Conservation (phyloP, 1,284 basidiomycete genomes). For the Leccinum subrobustum region DNA sequence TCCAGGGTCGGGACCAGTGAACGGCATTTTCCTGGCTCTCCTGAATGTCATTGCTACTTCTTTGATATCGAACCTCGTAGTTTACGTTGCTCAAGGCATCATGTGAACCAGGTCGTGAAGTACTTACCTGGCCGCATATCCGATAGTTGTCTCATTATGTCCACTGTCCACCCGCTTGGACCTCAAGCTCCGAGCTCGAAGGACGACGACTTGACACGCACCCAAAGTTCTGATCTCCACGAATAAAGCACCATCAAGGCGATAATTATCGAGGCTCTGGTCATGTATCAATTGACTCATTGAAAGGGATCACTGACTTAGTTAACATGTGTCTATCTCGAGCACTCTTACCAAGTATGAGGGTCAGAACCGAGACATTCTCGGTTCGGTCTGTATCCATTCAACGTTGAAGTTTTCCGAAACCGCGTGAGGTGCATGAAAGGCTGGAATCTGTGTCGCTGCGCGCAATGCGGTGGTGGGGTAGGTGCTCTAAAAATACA, state of each 20-base stretch:
- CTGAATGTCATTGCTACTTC: background rate
- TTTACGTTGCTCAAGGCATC: background rate
- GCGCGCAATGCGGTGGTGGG: background rate
- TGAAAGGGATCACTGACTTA: background rate
- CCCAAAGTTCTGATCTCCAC: background rate
- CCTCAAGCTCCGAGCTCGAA: background rate
- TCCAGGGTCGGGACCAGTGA: background rate
- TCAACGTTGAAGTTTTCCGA: background rate
- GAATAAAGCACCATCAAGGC: background rate
- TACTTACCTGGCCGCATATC: background rate
- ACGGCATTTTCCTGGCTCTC: background rate
- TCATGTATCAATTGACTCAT: background rate
- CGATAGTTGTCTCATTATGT: background rate
- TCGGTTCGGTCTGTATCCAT: slow-evolving; percentile 40
- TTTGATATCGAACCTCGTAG: background rate
- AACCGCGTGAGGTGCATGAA: background rate
- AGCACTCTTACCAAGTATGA: slow-evolving; percentile 43
- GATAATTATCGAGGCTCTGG: background rate
- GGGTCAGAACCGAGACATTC: slow-evolving; percentile 52
- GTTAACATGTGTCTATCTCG: slow-evolving; percentile 36
- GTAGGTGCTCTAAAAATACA: background rate
- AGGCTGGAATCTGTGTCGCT: background rate
- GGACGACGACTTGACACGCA: background rate
- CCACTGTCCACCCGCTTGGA: background rate
- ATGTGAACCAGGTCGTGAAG: background rate